Percentiles rank a stretch among this genome's conserved stretches.
Conservation (phyloP, 371 early-diverging fungal genomes). For the Apophysomyces ossiformis region DNA sequence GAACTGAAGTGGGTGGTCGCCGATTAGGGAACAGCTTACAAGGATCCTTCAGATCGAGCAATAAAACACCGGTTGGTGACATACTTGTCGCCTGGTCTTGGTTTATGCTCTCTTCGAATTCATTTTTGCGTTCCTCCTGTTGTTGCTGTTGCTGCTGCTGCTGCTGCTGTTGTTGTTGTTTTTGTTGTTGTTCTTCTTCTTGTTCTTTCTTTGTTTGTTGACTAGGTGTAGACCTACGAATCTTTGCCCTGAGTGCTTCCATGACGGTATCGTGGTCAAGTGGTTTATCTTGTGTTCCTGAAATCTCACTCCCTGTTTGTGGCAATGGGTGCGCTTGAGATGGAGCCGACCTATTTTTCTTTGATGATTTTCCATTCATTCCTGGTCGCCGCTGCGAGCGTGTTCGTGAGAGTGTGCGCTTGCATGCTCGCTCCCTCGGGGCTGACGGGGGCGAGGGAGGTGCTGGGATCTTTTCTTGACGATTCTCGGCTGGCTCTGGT, state of each 20-base stretch:
- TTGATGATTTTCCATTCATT: conserved; percentile 23
- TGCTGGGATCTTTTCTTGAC: conserved; percentile 5
- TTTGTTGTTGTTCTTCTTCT: neutral
- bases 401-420: conserved; percentile 40
- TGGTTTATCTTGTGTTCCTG: conserved; percentile 15
- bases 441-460: conserved; percentile 14
- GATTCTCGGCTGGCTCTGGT: conserved; percentile 26
- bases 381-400: conserved; percentile 40
- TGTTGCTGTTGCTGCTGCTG: conserved; percentile 24
- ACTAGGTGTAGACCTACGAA: conserved; percentile 16
- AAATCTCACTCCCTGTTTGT: neutral
- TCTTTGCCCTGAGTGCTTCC: conserved; percentile 33
- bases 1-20: conserved; percentile 24
- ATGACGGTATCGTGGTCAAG: conserved; percentile 32
- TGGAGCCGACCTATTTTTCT: conserved; percentile 32
- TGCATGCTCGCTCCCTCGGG: conserved; percentile 20
- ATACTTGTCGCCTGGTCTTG: conserved; percentile 32
- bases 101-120: neutral
- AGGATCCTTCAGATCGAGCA: conserved; percentile 49
- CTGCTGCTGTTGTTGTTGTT: conserved; percentile 19
- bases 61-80: conserved; percentile 49
- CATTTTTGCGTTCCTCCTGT: neutral
- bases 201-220: neutral
- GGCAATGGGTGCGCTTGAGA: conserved; percentile 15
- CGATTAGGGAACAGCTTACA: conserved; percentile 34